Evolutionary conservation across 208 protist species (phyloP).

Genomic region (Naegleria fowleri): DNA sequence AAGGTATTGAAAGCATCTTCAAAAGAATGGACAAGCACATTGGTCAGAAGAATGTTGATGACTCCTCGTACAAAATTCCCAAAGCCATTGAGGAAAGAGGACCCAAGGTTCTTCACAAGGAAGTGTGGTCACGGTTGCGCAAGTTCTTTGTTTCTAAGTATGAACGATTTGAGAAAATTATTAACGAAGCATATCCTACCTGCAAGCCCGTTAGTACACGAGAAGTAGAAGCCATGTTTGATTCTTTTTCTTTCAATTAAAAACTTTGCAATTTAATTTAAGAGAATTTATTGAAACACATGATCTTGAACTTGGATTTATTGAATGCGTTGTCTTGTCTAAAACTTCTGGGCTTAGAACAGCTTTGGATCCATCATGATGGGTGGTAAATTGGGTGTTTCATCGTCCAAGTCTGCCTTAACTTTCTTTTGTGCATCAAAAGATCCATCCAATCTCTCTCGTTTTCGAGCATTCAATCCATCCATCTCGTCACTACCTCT

Average conservation of each 20-base stretch:
- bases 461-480: no score
- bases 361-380: no score
- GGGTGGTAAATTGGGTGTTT: no score
- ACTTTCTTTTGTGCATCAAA: no score
- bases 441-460: no score
- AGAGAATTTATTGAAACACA: no score
- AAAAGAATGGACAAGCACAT: conserved; percentile 25
- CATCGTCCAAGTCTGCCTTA: no score
- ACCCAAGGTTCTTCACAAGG: neutral
- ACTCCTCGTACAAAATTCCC: neutral
- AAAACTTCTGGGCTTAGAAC: no score
- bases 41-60: neutral
- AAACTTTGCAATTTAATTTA: no score
- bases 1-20: neutral
- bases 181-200: neutral
- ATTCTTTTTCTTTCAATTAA: neutral
- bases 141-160: neutral
- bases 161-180: neutral
- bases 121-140: neutral
- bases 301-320: no score
- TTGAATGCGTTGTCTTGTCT: no score
- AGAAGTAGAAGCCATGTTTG: neutral
- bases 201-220: neutral
- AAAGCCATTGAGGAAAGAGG: neutral
- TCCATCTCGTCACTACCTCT: no score